These are phyloP conservation scores for Yamadazyma oceani DNA, from an alignment of 1,139 yeast species.

Conservation along the genomic window DNA sequence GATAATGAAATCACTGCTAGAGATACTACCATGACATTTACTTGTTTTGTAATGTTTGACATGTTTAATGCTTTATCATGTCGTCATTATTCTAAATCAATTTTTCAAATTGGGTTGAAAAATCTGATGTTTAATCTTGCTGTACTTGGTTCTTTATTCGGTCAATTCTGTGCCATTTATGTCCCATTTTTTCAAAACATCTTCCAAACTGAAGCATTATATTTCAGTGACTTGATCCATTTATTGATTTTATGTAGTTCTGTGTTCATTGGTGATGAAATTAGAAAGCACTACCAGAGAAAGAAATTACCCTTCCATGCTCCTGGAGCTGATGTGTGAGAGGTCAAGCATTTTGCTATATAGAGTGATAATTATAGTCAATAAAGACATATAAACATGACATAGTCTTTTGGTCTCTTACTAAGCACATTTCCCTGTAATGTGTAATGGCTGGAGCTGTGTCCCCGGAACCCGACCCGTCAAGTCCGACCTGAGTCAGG, in stretches of 20 bases:
- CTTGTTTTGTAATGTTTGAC: conserved; percentile 91
- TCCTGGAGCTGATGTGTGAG: conserved; percentile 2
- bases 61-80: conserved; percentile 95
- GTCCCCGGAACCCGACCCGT: too few relatives aligned
- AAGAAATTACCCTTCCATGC: conserved; percentile 16
- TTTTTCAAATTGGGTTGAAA: conserved; percentile 70
- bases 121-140: conserved; percentile 93
- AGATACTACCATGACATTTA: conserved; percentile 98
- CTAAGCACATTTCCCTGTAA: too few relatives aligned
- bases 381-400: too few relatives aligned
- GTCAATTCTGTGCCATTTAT: conserved; percentile 93
- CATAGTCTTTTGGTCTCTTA: too few relatives aligned
- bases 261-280: conserved; percentile 84
- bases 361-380: too few relatives aligned
- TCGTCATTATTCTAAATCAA: conserved; percentile 81
- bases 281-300: conserved; percentile 47
- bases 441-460: too few relatives aligned
- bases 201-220: conserved; percentile 91
- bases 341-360: too few relatives aligned
- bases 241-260: conserved; percentile 67
- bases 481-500: too few relatives aligned
- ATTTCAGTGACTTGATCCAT: conserved; percentile 63
- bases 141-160: conserved; percentile 82
- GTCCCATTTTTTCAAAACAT: conserved; percentile 87
- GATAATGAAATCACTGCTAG: conserved; percentile 83